A percentile compares a stretch with the other conserved stretches of the same genome.
phyloP scores from a whole-genome alignment of 2,329 filamentous ascomycete species.

The Bipolaris oryzae region DNA sequence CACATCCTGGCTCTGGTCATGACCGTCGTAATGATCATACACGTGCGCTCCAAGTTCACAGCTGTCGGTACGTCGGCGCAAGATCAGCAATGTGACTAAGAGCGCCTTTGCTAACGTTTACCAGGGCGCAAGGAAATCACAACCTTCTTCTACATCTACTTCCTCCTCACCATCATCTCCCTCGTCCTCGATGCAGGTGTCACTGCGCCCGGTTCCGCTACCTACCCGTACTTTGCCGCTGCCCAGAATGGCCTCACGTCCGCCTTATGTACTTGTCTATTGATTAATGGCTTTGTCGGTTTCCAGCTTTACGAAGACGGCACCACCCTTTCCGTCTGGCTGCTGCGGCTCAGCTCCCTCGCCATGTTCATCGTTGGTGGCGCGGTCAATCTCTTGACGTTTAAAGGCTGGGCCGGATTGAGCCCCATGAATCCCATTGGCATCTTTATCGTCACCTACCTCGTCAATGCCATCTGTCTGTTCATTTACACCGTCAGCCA shows the following conservation, averaged over 20 bases:
- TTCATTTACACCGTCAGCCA: conserved; percentile 87
- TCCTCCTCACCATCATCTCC: conserved; percentile 85
- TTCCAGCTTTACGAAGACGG: conserved; percentile 99
- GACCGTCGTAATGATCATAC: conserved; percentile 96
- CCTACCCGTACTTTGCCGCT: conserved; percentile 91
- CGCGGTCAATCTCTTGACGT: conserved; percentile 86
- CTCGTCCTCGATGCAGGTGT: conserved; percentile 93
- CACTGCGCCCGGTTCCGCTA: conserved; percentile 76
- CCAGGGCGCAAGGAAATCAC: conserved; percentile 73
- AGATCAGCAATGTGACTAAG: conserved; percentile 55
- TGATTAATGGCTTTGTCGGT: conserved; percentile 97
- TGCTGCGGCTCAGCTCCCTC: conserved; percentile 77
- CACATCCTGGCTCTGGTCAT: conserved; percentile 90
- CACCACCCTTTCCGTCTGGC: conserved; percentile 90
- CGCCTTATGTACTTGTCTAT: conserved; percentile 82
- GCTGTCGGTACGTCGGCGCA: conserved; percentile 75
- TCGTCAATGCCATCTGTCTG: conserved; percentile 86
- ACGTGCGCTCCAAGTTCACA: conserved; percentile 96
- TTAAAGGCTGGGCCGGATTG: conserved; percentile 88
- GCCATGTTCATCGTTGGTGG: conserved; percentile 86
- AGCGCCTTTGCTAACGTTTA: conserved; percentile 49
- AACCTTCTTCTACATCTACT: conserved; percentile 96
- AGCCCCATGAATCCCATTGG: conserved; percentile 84
- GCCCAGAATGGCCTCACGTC: conserved; percentile 84
- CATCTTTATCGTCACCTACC: conserved; percentile 88